These are phyloP conservation scores for Aspergillus egyptiacus DNA, from an alignment of 495 filamentous ascomycete species.

Conservation along the genomic window DNA sequence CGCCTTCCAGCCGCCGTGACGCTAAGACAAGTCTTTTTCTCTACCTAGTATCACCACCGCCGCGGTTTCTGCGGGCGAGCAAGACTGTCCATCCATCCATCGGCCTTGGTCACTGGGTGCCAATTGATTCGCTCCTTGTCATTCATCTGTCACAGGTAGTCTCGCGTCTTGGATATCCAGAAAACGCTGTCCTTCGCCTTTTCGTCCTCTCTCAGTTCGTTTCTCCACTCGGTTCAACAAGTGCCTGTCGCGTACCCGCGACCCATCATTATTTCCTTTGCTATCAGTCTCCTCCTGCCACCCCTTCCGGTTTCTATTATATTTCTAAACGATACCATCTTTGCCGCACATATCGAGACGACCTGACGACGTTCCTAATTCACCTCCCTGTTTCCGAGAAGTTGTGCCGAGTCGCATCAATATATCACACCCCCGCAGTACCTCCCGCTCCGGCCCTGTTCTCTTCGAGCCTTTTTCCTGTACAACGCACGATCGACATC, in stretches of 20 bases:
- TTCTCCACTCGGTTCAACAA: slow-evolving; percentile 5
- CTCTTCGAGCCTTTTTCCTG: neutral
- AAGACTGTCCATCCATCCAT: neutral
- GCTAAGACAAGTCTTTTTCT: neutral
- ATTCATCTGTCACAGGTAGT: neutral
- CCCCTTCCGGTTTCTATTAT: slow-evolving; percentile 1
- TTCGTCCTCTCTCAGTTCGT: slow-evolving; percentile 5
- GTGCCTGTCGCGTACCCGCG: slow-evolving; percentile 20
- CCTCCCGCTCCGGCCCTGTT: slow-evolving; percentile 1
- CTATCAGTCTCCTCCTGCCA: slow-evolving; percentile 1
- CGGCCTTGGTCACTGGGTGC: slow-evolving; percentile 2
- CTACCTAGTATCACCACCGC: slow-evolving; percentile 9
- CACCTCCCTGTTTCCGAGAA: neutral
- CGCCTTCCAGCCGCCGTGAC: slow-evolving; percentile 5
- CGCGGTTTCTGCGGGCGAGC: slow-evolving; percentile 1
- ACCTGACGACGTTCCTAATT: slow-evolving; percentile 12
- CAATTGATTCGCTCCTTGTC: slow-evolving; percentile 8
- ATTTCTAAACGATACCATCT: slow-evolving; percentile 6
- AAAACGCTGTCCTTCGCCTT: neutral
- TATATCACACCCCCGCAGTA: slow-evolving; percentile 13
- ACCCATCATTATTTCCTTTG: slow-evolving; percentile 10
- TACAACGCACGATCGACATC: neutral
- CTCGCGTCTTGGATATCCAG: neutral
- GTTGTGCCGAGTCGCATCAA: slow-evolving; percentile 3
- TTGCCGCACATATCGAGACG: slow-evolving; percentile 2